Base-by-base conservation (phyloP, 2,329 filamentous ascomycete species). In the Tricladium varicosporioides region DNA sequence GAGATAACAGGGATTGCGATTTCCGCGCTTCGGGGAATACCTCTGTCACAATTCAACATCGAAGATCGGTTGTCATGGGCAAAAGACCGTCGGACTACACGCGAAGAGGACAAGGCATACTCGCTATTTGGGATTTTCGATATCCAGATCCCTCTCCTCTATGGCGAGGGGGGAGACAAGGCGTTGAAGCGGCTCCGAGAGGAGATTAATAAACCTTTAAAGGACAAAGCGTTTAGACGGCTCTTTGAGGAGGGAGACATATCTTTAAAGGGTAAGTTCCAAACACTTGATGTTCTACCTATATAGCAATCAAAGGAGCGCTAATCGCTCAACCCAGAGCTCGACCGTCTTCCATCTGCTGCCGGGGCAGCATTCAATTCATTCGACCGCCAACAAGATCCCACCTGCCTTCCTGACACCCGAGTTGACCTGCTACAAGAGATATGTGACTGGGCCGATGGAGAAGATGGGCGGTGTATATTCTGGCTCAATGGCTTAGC, bases 121-220 rank as follows among this genome's bases (percentile, higher is more conserved):
- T 76, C 70, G 14, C 62, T 79, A 0, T 57, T 79, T 4, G 76
- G 76, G 0, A 67, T 79, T 0, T 78, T 78, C 33, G 67, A 66
- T 1, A 67, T 79, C 31, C 72, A 74, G 31, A 76, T 27, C 22
- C 22, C 22, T 27, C 22, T 27, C 22, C 22, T 27, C 22, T 27
- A 27, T 27, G 7, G 22, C 1, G 72, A 75, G 46, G 71, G 71
- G 0, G 1, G 14, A 0, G 18, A 56, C 14, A 67, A 65, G 0
- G 70, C 74, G 0, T 74, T 74, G 16, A 18, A 49, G 0, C 62
- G 73, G 5, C 60, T 76, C 0, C 70, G 72, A n/a, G 57, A 67
- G 22, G 69, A 74, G 22, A 18, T 56, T 32, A n/a, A n/a, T n/a
- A n/a, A n/a, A n/a, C n/a, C n/a, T n/a, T n/a, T n/a, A n/a, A n/a